These are phyloP conservation scores for Botrytis fragariae DNA, from an alignment of 2,329 filamentous ascomycete species.

Conservation along the genomic window DNA sequence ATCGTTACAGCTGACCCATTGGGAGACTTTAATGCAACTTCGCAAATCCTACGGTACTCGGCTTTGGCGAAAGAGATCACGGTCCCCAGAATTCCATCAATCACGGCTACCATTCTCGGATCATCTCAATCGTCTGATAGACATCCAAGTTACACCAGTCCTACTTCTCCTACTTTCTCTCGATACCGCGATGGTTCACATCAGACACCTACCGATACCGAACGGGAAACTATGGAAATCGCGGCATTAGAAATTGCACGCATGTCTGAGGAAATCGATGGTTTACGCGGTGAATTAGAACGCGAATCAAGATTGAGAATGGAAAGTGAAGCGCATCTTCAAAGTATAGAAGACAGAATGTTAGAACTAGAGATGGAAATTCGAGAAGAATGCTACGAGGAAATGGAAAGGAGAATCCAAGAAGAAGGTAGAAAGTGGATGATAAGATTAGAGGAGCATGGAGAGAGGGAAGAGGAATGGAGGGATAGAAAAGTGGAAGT, in stretches of 20 bases:
- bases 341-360: conserved; percentile 61
- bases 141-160: neutral
- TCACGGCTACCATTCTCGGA: conserved; percentile 64
- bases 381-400: conserved; percentile 81
- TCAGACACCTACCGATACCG: conserved; percentile 41
- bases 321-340: conserved; percentile 71
- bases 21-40: conserved; percentile 95
- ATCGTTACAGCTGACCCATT: conserved; percentile 91
- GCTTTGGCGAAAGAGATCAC: conserved; percentile 91
- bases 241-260: conserved; percentile 78
- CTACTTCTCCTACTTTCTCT: conserved; percentile 27
- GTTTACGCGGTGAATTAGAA: conserved; percentile 65
- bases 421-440: conserved; percentile 81
- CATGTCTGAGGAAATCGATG: conserved; percentile 74
- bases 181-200: conserved; percentile 36
- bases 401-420: conserved; percentile 77
- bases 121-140: conserved; percentile 11
- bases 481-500: conserved; percentile 85
- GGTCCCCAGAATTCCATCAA: conserved; percentile 81
- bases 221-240: conserved; percentile 74
- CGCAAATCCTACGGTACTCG: conserved; percentile 91
- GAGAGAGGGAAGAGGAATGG: conserved; percentile 77
- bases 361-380: conserved; percentile 75
- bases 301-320: conserved; percentile 68
- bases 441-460: conserved; percentile 71